Base-by-base conservation (phyloP, 2,329 filamentous ascomycete genomes). In the Xylaria sp. region DNA sequence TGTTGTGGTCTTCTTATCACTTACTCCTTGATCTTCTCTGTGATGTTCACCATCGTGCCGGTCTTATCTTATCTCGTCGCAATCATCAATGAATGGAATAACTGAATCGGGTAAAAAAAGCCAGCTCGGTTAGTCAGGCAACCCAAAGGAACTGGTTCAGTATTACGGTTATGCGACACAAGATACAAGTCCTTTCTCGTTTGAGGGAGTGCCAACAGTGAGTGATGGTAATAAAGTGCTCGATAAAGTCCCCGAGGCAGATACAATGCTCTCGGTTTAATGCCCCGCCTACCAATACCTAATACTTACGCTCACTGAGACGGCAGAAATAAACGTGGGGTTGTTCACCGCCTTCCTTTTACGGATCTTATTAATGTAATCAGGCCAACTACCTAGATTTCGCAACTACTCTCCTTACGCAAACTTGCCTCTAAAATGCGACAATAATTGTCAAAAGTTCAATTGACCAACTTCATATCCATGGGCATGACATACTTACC, bases 21-120 rank as follows among this genome's bases (percentile, higher is more conserved):
- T 78, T 83, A 97, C 95, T 98, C 96, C 87, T 99, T 99, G 85
- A 99, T 99, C 88, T 97, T 98, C 65, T 99, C 97, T 74, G 96
- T 98, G 74, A 99, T 99, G 85, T 98, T 98, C 82, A 98, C 96
- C 96, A 99, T 99, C 77, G 83, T 87, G 81, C 65, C 72, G 72
- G 69, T 66, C 70, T 66, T 48, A 10, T 46, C 51, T 42, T 59
- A 59, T 53, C 42, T 54, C 42, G 49, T 66, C 51, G 44, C 46
- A 63, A 56, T 46, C 13, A 44, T 38, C 17, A 59, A 58, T 11
- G 13, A 59, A 53, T 17, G n/a, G 23, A 59, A 51, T 38, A 46
- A 63, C 61, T 33, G 1, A 31, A 44, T 36, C 15, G 5, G 17
- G 31, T 11, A 36, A 10, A 54, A 36, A 26, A 53, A 63, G 20